phyloP scores from a whole-genome alignment of 371 early-diverging fungal species.

The Mortierella sp. region DNA sequence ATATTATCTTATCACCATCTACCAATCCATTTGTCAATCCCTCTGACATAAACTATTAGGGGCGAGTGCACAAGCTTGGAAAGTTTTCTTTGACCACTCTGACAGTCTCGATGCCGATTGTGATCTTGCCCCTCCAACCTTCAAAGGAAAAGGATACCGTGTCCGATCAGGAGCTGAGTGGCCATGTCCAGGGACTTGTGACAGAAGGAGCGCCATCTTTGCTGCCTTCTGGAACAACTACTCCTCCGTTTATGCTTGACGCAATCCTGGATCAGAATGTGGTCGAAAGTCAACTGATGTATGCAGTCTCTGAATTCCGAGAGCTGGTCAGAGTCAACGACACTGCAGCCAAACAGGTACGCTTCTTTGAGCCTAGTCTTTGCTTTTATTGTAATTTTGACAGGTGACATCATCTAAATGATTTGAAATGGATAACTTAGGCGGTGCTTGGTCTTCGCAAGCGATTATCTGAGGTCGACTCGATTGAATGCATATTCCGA shows the following conservation, averaged over 20 bases:
- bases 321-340: constrained; percentile 20
- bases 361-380: neutral
- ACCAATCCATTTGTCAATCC: neutral
- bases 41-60: constrained; percentile 9
- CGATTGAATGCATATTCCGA: constrained; percentile 33
- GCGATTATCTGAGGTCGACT: constrained; percentile 20
- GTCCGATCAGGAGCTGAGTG: neutral
- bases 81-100: constrained; percentile 43
- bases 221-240: neutral
- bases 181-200: neutral
- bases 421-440: neutral
- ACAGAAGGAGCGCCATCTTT: neutral
- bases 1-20: too few species aligned
- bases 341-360: constrained; percentile 27
- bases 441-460: constrained; percentile 20
- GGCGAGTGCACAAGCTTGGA: constrained; percentile 37
- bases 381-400: neutral
- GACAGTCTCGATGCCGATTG: constrained; percentile 33
- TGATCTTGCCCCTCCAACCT: constrained; percentile 11
- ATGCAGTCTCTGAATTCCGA: constrained; percentile 19
- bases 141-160: neutral
- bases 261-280: constrained; percentile 30
- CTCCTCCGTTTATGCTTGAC: constrained; percentile 4
- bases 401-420: neutral
- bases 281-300: constrained; percentile 16